These are phyloP conservation scores for Silene noctiflora DNA, from an alignment of 179 eudicot species.

Conservation along the genomic window DNA sequence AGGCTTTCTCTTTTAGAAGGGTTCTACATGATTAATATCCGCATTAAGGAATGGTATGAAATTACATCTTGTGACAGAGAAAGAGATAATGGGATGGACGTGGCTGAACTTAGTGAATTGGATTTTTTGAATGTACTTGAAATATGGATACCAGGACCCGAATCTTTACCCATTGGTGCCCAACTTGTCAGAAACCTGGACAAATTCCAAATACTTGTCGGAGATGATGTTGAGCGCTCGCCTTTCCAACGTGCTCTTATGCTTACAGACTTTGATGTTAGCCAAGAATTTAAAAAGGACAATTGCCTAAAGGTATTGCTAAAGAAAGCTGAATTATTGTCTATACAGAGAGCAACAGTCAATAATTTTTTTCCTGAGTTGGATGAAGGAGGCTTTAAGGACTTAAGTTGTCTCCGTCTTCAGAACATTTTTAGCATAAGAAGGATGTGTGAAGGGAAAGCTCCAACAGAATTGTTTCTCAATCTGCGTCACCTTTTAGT, in stretches of 20 bases:
- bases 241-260: neutral
- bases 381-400: neutral
- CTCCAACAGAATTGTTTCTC: neutral
- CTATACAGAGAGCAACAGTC: neutral
- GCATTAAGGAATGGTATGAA: too few species aligned
- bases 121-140: too few species aligned
- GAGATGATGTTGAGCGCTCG: neutral
- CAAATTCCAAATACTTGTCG: neutral
- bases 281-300: too few species aligned
- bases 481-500: neutral
- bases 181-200: conserved; percentile 2
- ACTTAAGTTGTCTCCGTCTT: neutral
- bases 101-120: too few species aligned
- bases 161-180: neutral
- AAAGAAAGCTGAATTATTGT: neutral
- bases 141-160: neutral
- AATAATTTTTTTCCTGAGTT: neutral
- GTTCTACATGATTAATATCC: too few species aligned
- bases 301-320: neutral
- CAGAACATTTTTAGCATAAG: neutral
- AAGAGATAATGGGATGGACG: too few species aligned
- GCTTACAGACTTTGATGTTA: too few species aligned
- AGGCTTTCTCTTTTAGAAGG: too few species aligned
- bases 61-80: too few species aligned
- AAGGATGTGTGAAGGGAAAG: neutral